phyloP scores from a whole-genome alignment of 768 basidiomycete genomes.

The Boletus tylopilopsis region DNA sequence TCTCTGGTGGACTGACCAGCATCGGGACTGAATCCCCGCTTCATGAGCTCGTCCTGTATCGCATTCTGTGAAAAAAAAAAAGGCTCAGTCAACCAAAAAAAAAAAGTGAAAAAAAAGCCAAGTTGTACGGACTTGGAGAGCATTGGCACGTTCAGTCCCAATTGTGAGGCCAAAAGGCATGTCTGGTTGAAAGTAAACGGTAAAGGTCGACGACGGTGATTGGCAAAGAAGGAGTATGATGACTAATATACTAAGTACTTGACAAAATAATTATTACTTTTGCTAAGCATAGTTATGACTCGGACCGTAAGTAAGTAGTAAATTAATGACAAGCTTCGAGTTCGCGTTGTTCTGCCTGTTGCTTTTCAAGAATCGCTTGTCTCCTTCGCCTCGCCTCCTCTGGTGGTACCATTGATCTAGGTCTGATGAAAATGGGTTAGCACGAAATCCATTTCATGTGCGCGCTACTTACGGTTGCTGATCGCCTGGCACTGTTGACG shows the following conservation, averaged over 20 bases:
- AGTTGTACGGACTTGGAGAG: conserved; percentile 55
- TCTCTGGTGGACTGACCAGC: conserved; percentile 48
- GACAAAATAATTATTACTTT: conserved; percentile 3
- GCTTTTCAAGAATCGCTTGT: conserved; percentile 10
- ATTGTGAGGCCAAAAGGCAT: conserved; percentile 79
- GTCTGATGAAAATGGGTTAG: neutral
- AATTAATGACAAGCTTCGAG: conserved; percentile 1
- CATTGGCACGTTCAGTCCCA: conserved; percentile 70
- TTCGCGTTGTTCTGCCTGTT: conserved; percentile 12
- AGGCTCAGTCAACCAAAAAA: conserved; percentile 11
- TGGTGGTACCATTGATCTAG: neutral
- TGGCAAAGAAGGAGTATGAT: conserved; percentile 23
- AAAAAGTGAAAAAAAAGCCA: conserved; percentile 3
- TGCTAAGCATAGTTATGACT: neutral
- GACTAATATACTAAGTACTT: conserved; percentile 26
- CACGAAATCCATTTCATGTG: neutral
- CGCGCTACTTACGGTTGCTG: conserved; percentile 4
- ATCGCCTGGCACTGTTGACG: neutral
- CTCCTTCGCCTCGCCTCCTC: conserved; percentile 6
- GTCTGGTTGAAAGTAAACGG: conserved; percentile 12
- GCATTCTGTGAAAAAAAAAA: conserved; percentile 47
- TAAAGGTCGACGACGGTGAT: conserved; percentile 25
- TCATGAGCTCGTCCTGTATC: conserved; percentile 78
- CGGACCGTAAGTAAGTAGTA: neutral
- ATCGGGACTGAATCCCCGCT: conserved; percentile 69